Evolutionary conservation across 208 protist genomes (phyloP).

Genomic region (Crithidia fasciculata): DNA sequence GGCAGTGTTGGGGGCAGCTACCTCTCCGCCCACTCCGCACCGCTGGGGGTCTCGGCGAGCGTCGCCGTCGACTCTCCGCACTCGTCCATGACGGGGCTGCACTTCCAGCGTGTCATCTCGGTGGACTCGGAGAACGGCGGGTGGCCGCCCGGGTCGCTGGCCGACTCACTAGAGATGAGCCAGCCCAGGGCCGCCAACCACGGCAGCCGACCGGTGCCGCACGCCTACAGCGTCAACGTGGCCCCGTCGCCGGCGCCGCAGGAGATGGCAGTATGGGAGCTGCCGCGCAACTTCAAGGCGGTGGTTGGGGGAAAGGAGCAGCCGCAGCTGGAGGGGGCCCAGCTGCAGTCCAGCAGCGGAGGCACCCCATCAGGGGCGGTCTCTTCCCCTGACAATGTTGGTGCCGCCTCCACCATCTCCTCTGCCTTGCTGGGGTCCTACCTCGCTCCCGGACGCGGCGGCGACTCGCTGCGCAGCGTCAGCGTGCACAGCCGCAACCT

Average conservation of each 20-base stretch:
- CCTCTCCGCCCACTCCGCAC: constrained; percentile 4
- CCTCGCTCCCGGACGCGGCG: not conserved
- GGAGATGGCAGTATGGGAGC: not conserved
- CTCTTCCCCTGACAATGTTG: not conserved
- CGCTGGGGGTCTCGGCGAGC: constrained; percentile 10
- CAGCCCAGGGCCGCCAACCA: constrained; percentile 12
- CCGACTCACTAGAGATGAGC: constrained; percentile 36
- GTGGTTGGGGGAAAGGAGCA: no score
- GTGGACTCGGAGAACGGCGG: constrained; percentile 31
- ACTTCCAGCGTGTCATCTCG: constrained; percentile 40
- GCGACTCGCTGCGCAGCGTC: constrained; percentile 1
- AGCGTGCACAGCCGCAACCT: constrained; percentile 13
- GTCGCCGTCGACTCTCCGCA: constrained; percentile 27
- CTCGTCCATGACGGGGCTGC: constrained; percentile 25
- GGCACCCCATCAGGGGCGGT: no score
- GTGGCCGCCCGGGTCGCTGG: constrained; percentile 30
- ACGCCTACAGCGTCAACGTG: constrained; percentile 12
- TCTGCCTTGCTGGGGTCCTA: constrained; percentile 1
- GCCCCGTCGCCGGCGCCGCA: constrained; percentile 4
- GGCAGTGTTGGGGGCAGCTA: not conserved
- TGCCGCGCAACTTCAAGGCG: not conserved
- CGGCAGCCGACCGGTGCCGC: constrained; percentile 5
- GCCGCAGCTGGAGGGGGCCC: no score
- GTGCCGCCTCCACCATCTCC: constrained; percentile 14
- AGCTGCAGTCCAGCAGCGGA: no score